Conservation (phyloP, 495 filamentous ascomycete genomes). For the Aspergillus campestris region DNA sequence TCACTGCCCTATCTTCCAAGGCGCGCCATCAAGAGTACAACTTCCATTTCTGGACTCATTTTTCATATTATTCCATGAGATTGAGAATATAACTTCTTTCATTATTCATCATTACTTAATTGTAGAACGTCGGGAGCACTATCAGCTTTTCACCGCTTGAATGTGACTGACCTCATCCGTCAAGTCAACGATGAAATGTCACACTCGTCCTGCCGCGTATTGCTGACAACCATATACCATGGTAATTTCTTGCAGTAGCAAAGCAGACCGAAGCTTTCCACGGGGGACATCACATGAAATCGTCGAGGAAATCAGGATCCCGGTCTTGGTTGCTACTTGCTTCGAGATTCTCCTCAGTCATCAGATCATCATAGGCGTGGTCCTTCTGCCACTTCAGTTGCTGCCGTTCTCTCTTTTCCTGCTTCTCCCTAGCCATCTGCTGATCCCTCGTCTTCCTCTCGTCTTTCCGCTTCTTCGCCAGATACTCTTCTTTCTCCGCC, state of each 20-base stretch:
- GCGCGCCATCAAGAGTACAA: too few relatives aligned
- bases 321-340: conserved; percentile 44
- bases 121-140: too few relatives aligned
- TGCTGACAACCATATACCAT: too few relatives aligned
- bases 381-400: conserved; percentile 91
- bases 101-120: too few relatives aligned
- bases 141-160: too few relatives aligned
- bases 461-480: conserved; percentile 56
- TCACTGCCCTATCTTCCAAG: too few relatives aligned
- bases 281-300: conserved; percentile 41
- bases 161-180: too few relatives aligned
- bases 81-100: too few relatives aligned
- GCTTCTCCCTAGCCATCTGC: conserved; percentile 73
- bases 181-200: neutral
- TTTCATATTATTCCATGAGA: too few relatives aligned
- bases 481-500: conserved; percentile 66
- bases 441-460: conserved; percentile 61
- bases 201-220: neutral
- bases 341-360: conserved; percentile 35
- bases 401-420: conserved; percentile 65
- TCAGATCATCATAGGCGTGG: conserved; percentile 82
- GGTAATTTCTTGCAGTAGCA: too few relatives aligned
- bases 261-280: too few relatives aligned
- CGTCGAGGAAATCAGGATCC: conserved; percentile 40
- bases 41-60: too few relatives aligned